phyloP scores from a whole-genome alignment of 352 stramenopile species.

The Phytophthora constricta region DNA sequence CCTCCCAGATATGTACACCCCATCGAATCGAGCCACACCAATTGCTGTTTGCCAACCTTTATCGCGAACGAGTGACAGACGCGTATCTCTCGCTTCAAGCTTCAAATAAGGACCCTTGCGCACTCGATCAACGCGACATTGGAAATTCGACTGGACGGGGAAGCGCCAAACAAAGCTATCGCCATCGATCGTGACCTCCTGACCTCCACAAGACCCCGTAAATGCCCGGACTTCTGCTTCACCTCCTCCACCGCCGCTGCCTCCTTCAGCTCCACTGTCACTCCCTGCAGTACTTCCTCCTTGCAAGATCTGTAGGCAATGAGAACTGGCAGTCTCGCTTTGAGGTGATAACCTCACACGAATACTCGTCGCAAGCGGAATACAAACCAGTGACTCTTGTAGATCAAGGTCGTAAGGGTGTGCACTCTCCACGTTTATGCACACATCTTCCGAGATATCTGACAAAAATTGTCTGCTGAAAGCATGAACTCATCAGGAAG shows the following conservation, averaged over 20 bases:
- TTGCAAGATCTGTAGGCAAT: constrained; percentile 89
- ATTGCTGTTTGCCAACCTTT: constrained; percentile 92
- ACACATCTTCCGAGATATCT: constrained; percentile 85
- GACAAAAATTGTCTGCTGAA: constrained; percentile 90
- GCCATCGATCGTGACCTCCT: constrained; percentile 88
- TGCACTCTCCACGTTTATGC: constrained; percentile 75
- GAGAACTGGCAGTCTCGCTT: constrained; percentile 86
- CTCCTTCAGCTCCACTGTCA: constrained; percentile 57
- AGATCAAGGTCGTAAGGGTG: constrained; percentile 87
- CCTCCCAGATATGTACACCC: constrained; percentile 90
- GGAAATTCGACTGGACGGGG: constrained; percentile 89
- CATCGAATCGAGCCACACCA: constrained; percentile 87
- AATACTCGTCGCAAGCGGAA: constrained; percentile 85
- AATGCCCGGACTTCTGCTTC: constrained; percentile 89
- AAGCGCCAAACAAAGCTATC: constrained; percentile 91
- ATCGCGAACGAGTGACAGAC: constrained; percentile 82
- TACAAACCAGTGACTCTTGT: constrained; percentile 81
- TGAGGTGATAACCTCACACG: constrained; percentile 76
- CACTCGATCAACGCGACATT: constrained; percentile 86
- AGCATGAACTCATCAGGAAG: constrained; percentile 89
- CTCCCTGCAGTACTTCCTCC: constrained; percentile 42
- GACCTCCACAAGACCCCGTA: constrained; percentile 77
- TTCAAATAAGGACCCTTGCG: constrained; percentile 90
- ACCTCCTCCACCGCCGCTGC: constrained; percentile 57
- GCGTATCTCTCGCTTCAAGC: constrained; percentile 87